Evolutionary conservation across 768 basidiomycete genomes (phyloP).

Genomic region (Clitopilus passeckerianus): DNA sequence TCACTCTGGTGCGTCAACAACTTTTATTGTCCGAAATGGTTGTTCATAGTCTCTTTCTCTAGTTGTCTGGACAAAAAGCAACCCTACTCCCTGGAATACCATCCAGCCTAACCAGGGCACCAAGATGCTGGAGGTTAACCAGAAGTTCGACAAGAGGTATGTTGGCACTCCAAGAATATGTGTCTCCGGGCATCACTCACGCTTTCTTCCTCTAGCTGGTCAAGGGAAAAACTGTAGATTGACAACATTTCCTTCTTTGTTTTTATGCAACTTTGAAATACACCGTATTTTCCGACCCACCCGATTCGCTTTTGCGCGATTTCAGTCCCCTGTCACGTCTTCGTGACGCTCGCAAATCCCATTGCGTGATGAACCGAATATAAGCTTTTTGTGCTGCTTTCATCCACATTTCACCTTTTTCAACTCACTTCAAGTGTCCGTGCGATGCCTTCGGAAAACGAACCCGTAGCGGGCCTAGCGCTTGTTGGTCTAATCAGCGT

Average conservation of each 20-base stretch:
- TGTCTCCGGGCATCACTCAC: conserved; percentile 4
- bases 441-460: neutral
- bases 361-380: conserved; percentile 5
- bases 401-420: neutral
- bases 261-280: conserved; percentile 13
- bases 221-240: conserved; percentile 64
- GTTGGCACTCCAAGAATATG: conserved; percentile 14
- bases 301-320: conserved; percentile 3
- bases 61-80: conserved; percentile 58
- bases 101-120: conserved; percentile 71
- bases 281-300: conserved; percentile 4
- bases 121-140: conserved; percentile 65
- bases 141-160: conserved; percentile 72
- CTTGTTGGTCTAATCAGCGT: conserved; percentile 27
- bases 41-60: neutral
- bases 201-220: conserved; percentile 51
- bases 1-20: conserved; percentile 38
- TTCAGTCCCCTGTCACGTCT: neutral
- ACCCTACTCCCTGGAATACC: conserved; percentile 88
- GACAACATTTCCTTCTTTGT: conserved; percentile 9
- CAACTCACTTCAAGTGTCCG: neutral
- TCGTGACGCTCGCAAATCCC: neutral
- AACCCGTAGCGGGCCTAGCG: conserved; percentile 28
- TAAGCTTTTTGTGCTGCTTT: neutral
- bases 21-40: neutral